Evolutionary conservation across 805 yeast species (phyloP).

Genomic region (Teunomyces pallodes): DNA sequence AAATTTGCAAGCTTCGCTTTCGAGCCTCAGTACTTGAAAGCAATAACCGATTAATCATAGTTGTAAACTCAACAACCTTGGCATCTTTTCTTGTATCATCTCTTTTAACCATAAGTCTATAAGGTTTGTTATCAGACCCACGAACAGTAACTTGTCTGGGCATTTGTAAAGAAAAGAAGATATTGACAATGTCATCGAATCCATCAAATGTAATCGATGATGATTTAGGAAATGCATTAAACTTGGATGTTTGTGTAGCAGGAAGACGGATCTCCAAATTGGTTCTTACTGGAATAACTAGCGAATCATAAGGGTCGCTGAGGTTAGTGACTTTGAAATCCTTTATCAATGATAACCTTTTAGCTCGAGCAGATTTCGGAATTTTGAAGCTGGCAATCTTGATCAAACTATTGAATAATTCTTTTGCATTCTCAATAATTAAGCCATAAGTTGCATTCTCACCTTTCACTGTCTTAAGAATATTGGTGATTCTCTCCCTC

Average conservation of each 20-base stretch:
- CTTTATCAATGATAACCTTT: constrained; percentile 33
- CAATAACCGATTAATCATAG: constrained; percentile 76
- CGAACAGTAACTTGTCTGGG: constrained; percentile 74
- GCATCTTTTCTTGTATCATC: constrained; percentile 97
- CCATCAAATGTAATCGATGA: constrained; percentile 51
- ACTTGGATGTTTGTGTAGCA: constrained; percentile 34
- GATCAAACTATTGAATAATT: constrained; percentile 42
- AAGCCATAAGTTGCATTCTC: constrained; percentile 12
- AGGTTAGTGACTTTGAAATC: constrained; percentile 40
- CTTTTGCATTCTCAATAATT: constrained; percentile 24
- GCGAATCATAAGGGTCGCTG: constrained; percentile 30
- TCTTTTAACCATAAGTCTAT: constrained; percentile 76
- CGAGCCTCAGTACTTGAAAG: constrained; percentile 67
- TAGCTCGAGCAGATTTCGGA: constrained; percentile 30
- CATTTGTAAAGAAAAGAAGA: constrained; percentile 79
- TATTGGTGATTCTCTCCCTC: constrained; percentile 23
- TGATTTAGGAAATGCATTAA: constrained; percentile 44
- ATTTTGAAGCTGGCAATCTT: constrained; percentile 42
- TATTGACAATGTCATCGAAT: constrained; percentile 65
- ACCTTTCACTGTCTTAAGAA: constrained; percentile 18
- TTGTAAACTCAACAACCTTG: constrained; percentile 86
- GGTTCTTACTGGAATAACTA: constrained; percentile 73
- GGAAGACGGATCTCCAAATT: constrained; percentile 71
- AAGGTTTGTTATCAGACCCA: constrained; percentile 76
- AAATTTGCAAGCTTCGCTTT: constrained; percentile 65